These are phyloP conservation scores for Xylariaceae sp. DNA, from an alignment of 2,329 filamentous ascomycete genomes.

Conservation along the genomic window DNA sequence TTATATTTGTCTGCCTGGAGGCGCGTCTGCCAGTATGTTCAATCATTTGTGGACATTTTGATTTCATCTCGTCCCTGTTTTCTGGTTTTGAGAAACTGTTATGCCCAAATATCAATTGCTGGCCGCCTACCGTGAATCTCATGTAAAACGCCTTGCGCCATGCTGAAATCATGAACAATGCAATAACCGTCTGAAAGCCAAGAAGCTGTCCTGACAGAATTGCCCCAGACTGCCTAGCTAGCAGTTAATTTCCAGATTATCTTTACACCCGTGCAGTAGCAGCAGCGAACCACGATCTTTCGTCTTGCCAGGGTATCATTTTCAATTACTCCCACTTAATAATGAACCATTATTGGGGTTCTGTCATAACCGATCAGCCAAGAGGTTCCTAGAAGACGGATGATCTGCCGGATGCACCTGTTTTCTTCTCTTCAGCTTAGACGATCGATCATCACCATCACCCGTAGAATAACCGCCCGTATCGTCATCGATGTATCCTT, in stretches of 20 bases:
- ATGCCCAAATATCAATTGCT: constrained; percentile 12
- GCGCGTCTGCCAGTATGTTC: constrained; percentile 8
- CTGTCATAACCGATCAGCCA: constrained; percentile 52
- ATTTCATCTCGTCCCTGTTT: background rate
- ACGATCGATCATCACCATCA: constrained; percentile 66
- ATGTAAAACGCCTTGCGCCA: constrained; percentile 44
- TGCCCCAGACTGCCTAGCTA: constrained; percentile 1
- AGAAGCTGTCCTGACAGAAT: constrained; percentile 12
- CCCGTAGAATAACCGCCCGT: constrained; percentile 73
- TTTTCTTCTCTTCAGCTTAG: constrained; percentile 67
- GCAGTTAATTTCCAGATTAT: constrained; percentile 21
- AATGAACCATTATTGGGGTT: constrained; percentile 51
- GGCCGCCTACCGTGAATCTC: constrained; percentile 25
- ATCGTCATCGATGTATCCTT: constrained; percentile 75
- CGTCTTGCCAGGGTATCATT: constrained; percentile 51
- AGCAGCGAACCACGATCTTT: constrained; percentile 18
- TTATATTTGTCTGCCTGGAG: constrained; percentile 23
- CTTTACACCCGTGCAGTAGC: constrained; percentile 30
- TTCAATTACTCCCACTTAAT: constrained; percentile 56
- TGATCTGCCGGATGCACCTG: constrained; percentile 56
- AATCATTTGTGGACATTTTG: background rate
- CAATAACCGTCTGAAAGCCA: constrained; percentile 18
- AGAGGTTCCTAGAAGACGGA: constrained; percentile 39
- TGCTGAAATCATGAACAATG: constrained; percentile 45
- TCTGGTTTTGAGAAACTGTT: constrained; percentile 1